Conservation (phyloP, 371 early-diverging fungal genomes). For the Batkoa obscura region DNA sequence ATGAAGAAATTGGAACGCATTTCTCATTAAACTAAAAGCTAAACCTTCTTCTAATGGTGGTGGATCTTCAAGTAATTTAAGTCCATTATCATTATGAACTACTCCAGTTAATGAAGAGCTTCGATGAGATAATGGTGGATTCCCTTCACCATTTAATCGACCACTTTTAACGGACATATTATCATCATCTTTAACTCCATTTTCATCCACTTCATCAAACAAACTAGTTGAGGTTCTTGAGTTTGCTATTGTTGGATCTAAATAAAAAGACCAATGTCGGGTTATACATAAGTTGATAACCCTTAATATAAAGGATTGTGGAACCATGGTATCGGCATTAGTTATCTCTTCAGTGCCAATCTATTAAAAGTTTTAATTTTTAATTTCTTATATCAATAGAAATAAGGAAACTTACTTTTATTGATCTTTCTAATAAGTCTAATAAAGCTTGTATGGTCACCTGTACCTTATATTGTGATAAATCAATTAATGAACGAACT, state of each 20-base stretch:
- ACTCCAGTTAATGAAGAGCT: constrained; percentile 8
- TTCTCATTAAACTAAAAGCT: constrained; percentile 37
- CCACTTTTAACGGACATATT: constrained; percentile 11
- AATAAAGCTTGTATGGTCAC: constrained; percentile 29
- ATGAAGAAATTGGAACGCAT: constrained; percentile 37
- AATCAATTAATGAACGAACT: constrained; percentile 38
- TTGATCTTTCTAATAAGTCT: constrained; percentile 30
- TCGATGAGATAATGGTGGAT: constrained; percentile 2
- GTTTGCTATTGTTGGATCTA: constrained; percentile 14
- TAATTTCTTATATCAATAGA: background rate
- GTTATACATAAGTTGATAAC: constrained; percentile 52
- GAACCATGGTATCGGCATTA: constrained; percentile 31
- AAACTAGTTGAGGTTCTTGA: background rate
- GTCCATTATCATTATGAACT: constrained; percentile 9
- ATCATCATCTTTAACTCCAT: constrained; percentile 9
- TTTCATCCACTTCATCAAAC: background rate
- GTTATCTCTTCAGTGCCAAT: background rate
- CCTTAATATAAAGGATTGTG: constrained; percentile 50
- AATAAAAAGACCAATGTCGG: constrained; percentile 44
- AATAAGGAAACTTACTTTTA: constrained; percentile 27
- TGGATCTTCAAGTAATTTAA: constrained; percentile 33
- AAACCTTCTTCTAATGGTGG: constrained; percentile 53
- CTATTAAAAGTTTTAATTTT: background rate
- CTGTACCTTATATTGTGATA: constrained; percentile 38
- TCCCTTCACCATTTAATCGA: constrained; percentile 7